Evolutionary conservation across 352 stramenopile species (phyloP), one percentile per base, ranked within the genome.

Genomic region (Halophytophthora batemanensis): DNA sequence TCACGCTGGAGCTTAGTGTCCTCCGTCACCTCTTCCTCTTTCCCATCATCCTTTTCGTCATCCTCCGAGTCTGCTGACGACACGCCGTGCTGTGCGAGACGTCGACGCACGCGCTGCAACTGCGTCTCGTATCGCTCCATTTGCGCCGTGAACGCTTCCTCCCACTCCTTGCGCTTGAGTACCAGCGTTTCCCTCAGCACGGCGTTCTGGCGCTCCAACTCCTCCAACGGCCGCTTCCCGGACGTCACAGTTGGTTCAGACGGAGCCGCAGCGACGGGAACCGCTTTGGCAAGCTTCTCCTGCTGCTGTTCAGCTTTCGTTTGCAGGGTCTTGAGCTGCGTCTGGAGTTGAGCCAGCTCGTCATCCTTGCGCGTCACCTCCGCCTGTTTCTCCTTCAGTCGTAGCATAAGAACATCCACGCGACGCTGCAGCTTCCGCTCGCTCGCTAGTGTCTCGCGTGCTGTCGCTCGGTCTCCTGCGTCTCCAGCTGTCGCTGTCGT

Each of bases 391-490:
- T 94, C 83, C 46, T 91, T 81, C 1, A 96, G 56, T 0, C 72
- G 61, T 37, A 81, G 53, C 36, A 71, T 76, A 38, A 96, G 34
- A 7, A 77, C 64, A 10, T 87, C 82, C 0, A 94, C 60, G 17
- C 76, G 68, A 17, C 78, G 74, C 53, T 93, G 71, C 23, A 95
- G 57, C 46, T 77, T 87, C 23, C 87, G 86, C 35, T 89, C 82
- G 1, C 29, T 50, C 19, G 93, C 81, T 64, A 84, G 82, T 21
- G 75, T 71, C 45, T 52, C 66, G 37, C 39, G 51, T 50, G 43
- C 64, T 43, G 39, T 18, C 17, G 46, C 61, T 21, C 46, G 44
- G n/a, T 53, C 49, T 28, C 17, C 29, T 21, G 40, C 25, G 44
- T 50, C 34, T 12, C 17, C 38, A 2, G 19, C 2, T 14, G 38